These are phyloP conservation scores for Aspergillus ostianus DNA, from an alignment of 495 filamentous ascomycete genomes.

Conservation along the genomic window DNA sequence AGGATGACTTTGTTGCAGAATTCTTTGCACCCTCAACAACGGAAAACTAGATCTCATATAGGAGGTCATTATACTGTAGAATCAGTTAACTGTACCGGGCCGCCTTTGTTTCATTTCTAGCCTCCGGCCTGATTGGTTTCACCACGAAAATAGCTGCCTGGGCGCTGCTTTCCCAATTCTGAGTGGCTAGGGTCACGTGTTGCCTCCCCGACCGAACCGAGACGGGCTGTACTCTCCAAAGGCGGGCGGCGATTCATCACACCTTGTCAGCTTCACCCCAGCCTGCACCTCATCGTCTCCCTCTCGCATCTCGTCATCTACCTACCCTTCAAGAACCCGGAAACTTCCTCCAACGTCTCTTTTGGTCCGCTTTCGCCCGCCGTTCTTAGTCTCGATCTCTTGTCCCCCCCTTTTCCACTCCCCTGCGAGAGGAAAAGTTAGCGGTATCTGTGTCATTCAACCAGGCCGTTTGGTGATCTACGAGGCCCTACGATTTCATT, in stretches of 20 bases:
- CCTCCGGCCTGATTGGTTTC: neutral
- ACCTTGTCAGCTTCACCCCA: conserved; percentile 39
- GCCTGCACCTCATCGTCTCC: conserved; percentile 18
- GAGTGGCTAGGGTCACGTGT: conserved; percentile 25
- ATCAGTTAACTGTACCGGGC: no score
- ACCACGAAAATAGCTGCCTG: conserved; percentile 10
- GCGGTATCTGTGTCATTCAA: conserved; percentile 14
- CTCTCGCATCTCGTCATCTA: conserved; percentile 11
- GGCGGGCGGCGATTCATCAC: conserved; percentile 31
- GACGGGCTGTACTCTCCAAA: conserved; percentile 24
- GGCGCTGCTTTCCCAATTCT: conserved; percentile 9
- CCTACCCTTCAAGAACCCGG: conserved; percentile 4
- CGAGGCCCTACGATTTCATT: conserved; percentile 14
- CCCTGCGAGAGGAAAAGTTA: conserved; percentile 16
- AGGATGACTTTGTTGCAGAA: neutral
- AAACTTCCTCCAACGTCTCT: neutral
- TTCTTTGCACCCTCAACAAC: neutral
- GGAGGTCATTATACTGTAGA: no score
- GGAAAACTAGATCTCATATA: neutral
- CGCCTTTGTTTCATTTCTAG: conserved; percentile 4
- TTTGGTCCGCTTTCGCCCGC: neutral
- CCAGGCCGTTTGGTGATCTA: conserved; percentile 23
- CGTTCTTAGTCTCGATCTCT: conserved; percentile 5
- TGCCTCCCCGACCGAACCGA: conserved; percentile 29
- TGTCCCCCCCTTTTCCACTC: conserved; percentile 5